Conservation (phyloP, 345 rosid species). For the Ceriops tagal region DNA sequence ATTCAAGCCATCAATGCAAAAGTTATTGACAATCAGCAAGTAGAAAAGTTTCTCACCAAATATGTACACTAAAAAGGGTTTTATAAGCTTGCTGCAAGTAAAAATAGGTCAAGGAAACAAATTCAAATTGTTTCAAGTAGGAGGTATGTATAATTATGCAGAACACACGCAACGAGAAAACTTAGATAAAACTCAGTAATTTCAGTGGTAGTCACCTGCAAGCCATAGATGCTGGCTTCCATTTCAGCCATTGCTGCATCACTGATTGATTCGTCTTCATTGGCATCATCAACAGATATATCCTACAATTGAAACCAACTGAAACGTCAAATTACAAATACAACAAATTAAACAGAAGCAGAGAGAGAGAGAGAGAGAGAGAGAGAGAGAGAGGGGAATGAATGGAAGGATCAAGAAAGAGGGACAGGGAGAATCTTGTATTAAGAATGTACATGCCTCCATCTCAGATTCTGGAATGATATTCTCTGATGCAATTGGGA, state of each 20-base stretch:
- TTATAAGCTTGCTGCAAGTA: too few species aligned
- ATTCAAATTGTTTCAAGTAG: conserved; percentile 3
- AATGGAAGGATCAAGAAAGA: not conserved
- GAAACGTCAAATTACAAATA: not conserved
- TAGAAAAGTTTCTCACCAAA: too few species aligned
- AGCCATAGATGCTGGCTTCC: conserved; percentile 65
- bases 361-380: not conserved
- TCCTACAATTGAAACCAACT: conserved; percentile 31
- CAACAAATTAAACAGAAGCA: not conserved
- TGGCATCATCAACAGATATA: conserved; percentile 25
- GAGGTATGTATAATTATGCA: not conserved
- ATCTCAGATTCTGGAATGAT: conserved; percentile 25
- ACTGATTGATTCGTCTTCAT: conserved; percentile 34
- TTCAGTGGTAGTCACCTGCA: conserved; percentile 42
- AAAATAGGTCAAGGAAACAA: not conserved
- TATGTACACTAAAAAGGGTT: too few species aligned
- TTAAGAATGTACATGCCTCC: conserved; percentile 20
- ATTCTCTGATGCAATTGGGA: not conserved
- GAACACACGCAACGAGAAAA: too few species aligned
- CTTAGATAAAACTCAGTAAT: too few species aligned
- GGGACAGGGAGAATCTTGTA: not conserved
- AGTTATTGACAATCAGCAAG: too few species aligned
- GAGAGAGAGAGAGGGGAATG: not conserved
- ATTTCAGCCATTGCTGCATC: conserved; percentile 59
- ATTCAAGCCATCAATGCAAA: too few species aligned